Evolutionary conservation across 352 stramenopile genomes (phyloP), one percentile per base, ranked within the genome.

Genomic region (Globisporangium canariense): DNA sequence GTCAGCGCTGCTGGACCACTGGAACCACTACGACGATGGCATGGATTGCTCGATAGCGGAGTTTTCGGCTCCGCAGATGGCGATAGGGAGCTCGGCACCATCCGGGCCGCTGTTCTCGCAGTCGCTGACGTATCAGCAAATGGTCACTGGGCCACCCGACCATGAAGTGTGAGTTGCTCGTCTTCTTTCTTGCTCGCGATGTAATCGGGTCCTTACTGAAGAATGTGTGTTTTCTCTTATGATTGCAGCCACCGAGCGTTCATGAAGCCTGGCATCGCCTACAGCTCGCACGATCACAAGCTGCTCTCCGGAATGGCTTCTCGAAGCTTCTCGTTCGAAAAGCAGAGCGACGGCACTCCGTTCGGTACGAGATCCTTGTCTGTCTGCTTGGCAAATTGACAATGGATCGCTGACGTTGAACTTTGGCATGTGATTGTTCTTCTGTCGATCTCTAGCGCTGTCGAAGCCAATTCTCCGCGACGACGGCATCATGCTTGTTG

Each of bases 391-490:
- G 13, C 30, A 58, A 9, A 1, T 16, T 40, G n/a, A 57, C 9
- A 30, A 38, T 30, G 25, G 3, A 18, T 18, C 16, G n/a, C n/a
- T n/a, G 30, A 30, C n/a, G 6, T 11, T 46, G 51, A 57, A 2
- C 28, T 58, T 2, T 58, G 32, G n/a, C 4, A 18, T 43, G 7
- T 25, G 2, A 45, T n/a, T 8, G 50, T 66, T 1, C 32, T 10
- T n/a, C 66, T 47, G 18, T 32, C 43, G 3, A 18, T 20, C 36
- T 45, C 58, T 46, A 94, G 86, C 77, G 9, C 58, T 94, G 32
- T 91, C 78, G 4, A 94, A 94, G 59, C 86, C 83, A 3, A 79
- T 92, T 52, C 14, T 91, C 40, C 84, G 86, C 16, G 78, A 92
- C 47, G 86, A 94, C 38, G 86, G 86, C 7, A 45, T 89, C 32